phyloP scores from a whole-genome alignment of 2,329 filamentous ascomycete species.

The Ilyonectria robusta region DNA sequence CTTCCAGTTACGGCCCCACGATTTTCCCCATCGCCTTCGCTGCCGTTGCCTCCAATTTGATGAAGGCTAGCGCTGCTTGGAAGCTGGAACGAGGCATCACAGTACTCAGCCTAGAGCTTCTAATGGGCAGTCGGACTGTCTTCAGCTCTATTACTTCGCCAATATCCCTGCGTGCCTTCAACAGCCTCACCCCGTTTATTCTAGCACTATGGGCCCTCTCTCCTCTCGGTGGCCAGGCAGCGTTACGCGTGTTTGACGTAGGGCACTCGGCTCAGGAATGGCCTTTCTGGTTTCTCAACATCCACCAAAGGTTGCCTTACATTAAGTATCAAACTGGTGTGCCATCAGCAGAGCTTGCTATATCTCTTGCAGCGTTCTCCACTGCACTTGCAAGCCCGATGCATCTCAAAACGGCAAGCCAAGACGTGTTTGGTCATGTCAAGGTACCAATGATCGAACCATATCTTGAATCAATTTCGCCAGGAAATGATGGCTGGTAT shows the following conservation, averaged over 20 bases:
- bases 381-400: constrained; percentile 12
- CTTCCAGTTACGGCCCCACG: constrained; percentile 14
- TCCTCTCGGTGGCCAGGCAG: constrained; percentile 25
- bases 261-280: not conserved
- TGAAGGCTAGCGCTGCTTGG: constrained; percentile 18
- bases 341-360: not conserved
- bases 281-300: not conserved
- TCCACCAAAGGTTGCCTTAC: not conserved
- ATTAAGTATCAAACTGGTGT: not conserved
- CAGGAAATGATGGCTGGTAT: constrained; percentile 9
- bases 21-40: constrained; percentile 23
- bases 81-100: constrained; percentile 24
- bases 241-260: constrained; percentile 12
- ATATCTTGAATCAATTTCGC: not conserved
- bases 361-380: constrained; percentile 8
- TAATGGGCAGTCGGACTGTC: constrained; percentile 25
- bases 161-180: constrained; percentile 13
- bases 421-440: constrained; percentile 17
- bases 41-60: constrained; percentile 18
- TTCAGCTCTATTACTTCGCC: constrained; percentile 21
- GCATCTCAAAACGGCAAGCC: constrained; percentile 11
- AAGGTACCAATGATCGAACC: constrained; percentile 25
- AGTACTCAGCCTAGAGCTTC: constrained; percentile 12
- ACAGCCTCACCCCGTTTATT: not conserved
- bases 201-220: constrained; percentile 15